These are phyloP conservation scores for Aspergillus jensenii DNA, from an alignment of 2,329 filamentous ascomycete genomes.

Conservation along the genomic window DNA sequence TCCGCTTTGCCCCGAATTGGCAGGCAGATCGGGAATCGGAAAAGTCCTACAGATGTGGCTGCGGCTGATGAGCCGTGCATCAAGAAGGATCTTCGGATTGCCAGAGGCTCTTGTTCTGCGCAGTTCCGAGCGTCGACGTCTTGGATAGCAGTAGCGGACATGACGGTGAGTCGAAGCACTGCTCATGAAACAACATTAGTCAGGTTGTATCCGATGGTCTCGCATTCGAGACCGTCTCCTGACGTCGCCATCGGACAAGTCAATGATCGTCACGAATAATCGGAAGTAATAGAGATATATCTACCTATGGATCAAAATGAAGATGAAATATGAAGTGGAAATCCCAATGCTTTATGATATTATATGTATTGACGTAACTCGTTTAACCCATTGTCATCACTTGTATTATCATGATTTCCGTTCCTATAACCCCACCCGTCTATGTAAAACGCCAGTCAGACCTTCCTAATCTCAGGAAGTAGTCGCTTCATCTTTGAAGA, in stretches of 20 bases:
- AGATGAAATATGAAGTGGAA: too few relatives aligned
- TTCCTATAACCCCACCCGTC: slow-evolving; percentile 11
- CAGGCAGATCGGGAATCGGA: not conserved
- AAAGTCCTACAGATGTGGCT: not conserved
- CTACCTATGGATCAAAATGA: too few relatives aligned
- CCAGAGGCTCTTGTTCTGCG: not conserved
- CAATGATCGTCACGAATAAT: too few relatives aligned
- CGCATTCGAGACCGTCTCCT: too few relatives aligned
- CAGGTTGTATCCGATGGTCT: too few relatives aligned
- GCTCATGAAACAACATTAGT: too few relatives aligned
- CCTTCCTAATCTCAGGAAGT: not conserved
- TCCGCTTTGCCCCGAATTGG: not conserved
- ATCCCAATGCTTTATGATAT: not conserved
- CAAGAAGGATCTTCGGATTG: not conserved
- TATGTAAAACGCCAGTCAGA: slow-evolving; percentile 19
- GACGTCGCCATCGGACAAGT: too few relatives aligned
- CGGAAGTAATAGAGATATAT: too few relatives aligned
- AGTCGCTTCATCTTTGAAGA: not conserved
- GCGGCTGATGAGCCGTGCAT: not conserved
- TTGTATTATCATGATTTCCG: slow-evolving; percentile 10
- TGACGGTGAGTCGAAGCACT: too few relatives aligned
- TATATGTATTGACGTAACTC: not conserved
- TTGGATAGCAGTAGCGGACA: too few relatives aligned
- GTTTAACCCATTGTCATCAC: not conserved
- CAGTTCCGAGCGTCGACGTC: too few relatives aligned